These are phyloP conservation scores for Coccomyxa sp. DNA, from an alignment of 139 green algal species.

Conservation along the genomic window DNA sequence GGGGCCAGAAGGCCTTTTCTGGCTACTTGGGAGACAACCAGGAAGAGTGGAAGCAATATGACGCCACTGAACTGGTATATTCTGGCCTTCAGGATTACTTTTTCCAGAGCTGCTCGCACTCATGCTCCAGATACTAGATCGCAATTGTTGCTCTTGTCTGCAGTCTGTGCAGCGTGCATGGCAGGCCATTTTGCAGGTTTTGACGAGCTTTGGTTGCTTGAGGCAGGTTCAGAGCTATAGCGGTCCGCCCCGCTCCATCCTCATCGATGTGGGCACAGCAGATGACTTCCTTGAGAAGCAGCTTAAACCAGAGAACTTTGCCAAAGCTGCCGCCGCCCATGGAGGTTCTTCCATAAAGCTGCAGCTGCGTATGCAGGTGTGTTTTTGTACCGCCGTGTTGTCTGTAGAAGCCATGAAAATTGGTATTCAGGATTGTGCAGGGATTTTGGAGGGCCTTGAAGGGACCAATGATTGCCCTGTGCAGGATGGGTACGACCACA, in stretches of 20 bases:
- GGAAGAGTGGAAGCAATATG: slow-evolving; percentile 73
- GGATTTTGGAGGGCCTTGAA: background rate
- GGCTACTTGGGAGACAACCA: slow-evolving; percentile 79
- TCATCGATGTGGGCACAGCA: slow-evolving; percentile 36
- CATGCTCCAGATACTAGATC: background rate
- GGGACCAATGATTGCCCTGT: background rate
- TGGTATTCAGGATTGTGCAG: background rate
- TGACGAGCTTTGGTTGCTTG: background rate
- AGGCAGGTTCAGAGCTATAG: background rate
- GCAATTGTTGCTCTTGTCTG: slow-evolving; percentile 12
- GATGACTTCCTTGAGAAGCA: slow-evolving; percentile 81
- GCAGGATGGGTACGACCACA: slow-evolving; percentile 91
- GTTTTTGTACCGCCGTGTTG: background rate
- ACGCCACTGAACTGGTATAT: slow-evolving; percentile 77
- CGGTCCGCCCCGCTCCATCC: background rate
- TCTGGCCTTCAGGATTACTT: slow-evolving; percentile 15
- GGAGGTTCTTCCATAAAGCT: slow-evolving; percentile 21
- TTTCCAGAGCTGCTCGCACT: background rate
- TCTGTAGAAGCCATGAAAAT: too few species aligned
- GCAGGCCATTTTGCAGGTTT: background rate
- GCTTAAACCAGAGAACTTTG: slow-evolving; percentile 72
- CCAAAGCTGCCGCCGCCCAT: slow-evolving; percentile 52
- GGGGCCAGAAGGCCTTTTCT: slow-evolving; percentile 86
- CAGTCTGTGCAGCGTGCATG: background rate
- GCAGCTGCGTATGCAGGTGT: slow-evolving; percentile 67